phyloP scores from a whole-genome alignment of 2,329 filamentous ascomycete genomes.

The Pseudofabraea citricarpa region DNA sequence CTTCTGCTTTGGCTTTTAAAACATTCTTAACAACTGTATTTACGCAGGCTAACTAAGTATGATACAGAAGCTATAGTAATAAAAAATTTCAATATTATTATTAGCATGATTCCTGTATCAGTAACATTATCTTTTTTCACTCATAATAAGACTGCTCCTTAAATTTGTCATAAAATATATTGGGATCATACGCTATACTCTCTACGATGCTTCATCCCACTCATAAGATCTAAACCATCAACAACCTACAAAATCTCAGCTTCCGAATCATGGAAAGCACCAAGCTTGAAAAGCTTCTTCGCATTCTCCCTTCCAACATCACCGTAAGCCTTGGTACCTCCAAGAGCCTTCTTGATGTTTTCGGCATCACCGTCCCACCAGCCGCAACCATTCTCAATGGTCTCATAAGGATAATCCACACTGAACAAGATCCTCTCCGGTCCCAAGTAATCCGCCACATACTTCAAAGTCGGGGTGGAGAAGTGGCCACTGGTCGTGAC shows the following conservation, averaged over 20 bases:
- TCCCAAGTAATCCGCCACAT: conserved; percentile 42
- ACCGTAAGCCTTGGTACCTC: conserved; percentile 24
- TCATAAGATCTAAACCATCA: too few relatives aligned
- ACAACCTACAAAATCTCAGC: background rate
- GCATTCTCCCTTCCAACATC: conserved; percentile 43
- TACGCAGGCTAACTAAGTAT: too few relatives aligned
- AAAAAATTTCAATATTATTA: too few relatives aligned
- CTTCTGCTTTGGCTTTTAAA: too few relatives aligned
- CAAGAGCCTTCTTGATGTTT: conserved; percentile 26
- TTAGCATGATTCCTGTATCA: too few relatives aligned
- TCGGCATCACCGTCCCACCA: conserved; percentile 38
- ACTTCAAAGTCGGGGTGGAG: conserved; percentile 46
- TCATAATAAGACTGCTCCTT: too few relatives aligned
- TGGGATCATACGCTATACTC: too few relatives aligned
- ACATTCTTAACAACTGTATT: too few relatives aligned
- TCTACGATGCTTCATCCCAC: too few relatives aligned
- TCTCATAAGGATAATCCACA: conserved; percentile 50
- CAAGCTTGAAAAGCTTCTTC: conserved; percentile 35
- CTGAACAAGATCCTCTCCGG: conserved; percentile 47
- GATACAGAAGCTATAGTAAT: too few relatives aligned
- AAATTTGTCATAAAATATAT: too few relatives aligned
- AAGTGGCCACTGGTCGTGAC: conserved; percentile 54
- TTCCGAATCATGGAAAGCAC: background rate
- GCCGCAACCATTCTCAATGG: conserved; percentile 33
- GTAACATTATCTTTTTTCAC: too few relatives aligned